A percentile compares a stretch with the other conserved stretches of the same genome.
Evolutionary conservation across 805 yeast species (phyloP).

Genomic region (Cyberlindnera maritima): DNA sequence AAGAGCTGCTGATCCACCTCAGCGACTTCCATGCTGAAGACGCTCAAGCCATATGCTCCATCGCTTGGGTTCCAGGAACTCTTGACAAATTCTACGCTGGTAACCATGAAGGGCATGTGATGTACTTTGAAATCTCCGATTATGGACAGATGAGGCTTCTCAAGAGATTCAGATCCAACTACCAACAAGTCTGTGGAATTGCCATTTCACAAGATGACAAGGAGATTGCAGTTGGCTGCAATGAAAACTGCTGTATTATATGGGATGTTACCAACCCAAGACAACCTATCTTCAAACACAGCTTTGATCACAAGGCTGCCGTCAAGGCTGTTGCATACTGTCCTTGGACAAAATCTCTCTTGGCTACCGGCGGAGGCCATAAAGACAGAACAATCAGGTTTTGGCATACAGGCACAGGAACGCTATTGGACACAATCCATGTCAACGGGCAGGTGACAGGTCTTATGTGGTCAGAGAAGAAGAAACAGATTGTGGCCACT

Average conservation of each 20-base stretch:
- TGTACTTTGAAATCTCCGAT: constrained; percentile 31
- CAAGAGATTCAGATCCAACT: constrained; percentile 42
- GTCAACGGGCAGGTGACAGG: constrained; percentile 80
- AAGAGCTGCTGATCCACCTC: constrained; percentile 18
- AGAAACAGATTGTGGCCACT: constrained; percentile 69
- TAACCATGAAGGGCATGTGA: constrained; percentile 60
- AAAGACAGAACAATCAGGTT: constrained; percentile 77
- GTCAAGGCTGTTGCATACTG: constrained; percentile 88
- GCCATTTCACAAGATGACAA: constrained; percentile 51
- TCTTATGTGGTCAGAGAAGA: constrained; percentile 66
- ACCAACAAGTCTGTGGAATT: constrained; percentile 65
- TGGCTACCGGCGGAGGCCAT: constrained; percentile 92
- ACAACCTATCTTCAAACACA: constrained; percentile 43
- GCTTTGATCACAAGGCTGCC: constrained; percentile 74
- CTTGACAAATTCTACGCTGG: constrained; percentile 51
- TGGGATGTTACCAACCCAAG: constrained; percentile 57
- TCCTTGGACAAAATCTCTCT: constrained; percentile 78
- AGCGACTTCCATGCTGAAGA: constrained; percentile 24
- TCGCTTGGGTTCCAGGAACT: constrained; percentile 54
- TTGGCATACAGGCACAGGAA: constrained; percentile 85
- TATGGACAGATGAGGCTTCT: constrained; percentile 22
- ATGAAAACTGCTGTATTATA: constrained; percentile 74
- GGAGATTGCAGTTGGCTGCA: constrained; percentile 78
- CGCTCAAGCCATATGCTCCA: constrained; percentile 49
- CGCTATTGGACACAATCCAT: constrained; percentile 52